These are phyloP conservation scores for Hypericum perforatum DNA, from an alignment of 345 rosid genomes.

Conservation along the genomic window DNA sequence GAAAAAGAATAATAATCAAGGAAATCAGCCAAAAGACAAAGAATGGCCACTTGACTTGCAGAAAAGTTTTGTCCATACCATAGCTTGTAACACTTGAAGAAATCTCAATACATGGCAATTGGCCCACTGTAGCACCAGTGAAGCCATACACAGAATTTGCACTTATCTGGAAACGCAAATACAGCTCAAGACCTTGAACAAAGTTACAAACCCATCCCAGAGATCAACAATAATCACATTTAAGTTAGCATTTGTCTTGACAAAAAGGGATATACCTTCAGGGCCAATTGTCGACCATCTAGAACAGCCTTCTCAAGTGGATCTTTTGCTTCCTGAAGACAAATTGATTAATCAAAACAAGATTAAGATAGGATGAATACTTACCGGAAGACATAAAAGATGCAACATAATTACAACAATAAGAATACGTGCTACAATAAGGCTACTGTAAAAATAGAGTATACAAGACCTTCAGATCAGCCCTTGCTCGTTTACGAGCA, in stretches of 20 bases:
- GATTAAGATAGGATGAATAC: no score
- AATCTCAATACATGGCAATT: slow-evolving; percentile 89
- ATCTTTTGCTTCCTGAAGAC: slow-evolving; percentile 78
- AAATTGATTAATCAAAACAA: no score
- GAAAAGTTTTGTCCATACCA: slow-evolving; percentile 33
- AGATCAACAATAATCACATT: background rate
- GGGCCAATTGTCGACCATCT: slow-evolving; percentile 92
- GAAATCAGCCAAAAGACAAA: slow-evolving; percentile 3
- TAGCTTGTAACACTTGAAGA: slow-evolving; percentile 98
- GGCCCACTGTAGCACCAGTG: slow-evolving; percentile 92
- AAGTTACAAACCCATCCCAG: background rate
- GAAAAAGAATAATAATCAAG: slow-evolving; percentile 17
- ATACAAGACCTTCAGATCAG: slow-evolving; percentile 67
- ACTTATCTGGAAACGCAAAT: slow-evolving; percentile 49
- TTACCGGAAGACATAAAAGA: no score
- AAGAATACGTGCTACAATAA: no score
- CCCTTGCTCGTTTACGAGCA: slow-evolving; percentile 96
- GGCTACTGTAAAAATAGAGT: background rate
- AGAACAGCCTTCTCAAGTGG: slow-evolving; percentile 94
- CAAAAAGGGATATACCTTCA: slow-evolving; percentile 49
- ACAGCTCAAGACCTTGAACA: slow-evolving; percentile 9
- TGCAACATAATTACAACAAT: no score
- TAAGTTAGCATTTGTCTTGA: background rate
- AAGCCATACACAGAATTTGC: slow-evolving; percentile 98
- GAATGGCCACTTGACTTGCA: background rate